Percentiles rank a stretch among this genome's conserved stretches.
Conservation (phyloP, 345 rosid species). For the Aquilaria yunnanensis region DNA sequence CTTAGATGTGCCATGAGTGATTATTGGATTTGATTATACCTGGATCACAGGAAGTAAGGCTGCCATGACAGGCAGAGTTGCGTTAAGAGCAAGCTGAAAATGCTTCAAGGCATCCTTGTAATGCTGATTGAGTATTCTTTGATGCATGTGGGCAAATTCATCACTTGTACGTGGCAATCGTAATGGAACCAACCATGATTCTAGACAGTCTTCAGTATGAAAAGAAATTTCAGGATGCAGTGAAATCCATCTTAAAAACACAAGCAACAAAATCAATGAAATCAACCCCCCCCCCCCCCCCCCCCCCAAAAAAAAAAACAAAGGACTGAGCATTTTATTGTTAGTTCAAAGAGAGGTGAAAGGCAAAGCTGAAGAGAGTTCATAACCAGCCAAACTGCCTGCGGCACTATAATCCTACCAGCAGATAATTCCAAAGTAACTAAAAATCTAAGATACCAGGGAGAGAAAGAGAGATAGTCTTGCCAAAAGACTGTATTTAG, state of each 20-base stretch:
- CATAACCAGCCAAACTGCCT: too few relatives aligned
- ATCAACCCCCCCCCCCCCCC: too few relatives aligned
- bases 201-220: slow-evolving; percentile 36
- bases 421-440: too few relatives aligned
- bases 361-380: too few relatives aligned
- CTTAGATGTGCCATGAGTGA: too few relatives aligned
- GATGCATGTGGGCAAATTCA: slow-evolving; percentile 25
- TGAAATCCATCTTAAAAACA: slow-evolving; percentile 9
- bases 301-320: too few relatives aligned
- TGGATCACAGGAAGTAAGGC: slow-evolving; percentile 79
- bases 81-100: slow-evolving; percentile 41
- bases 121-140: slow-evolving; percentile 27
- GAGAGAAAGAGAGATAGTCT: too few relatives aligned
- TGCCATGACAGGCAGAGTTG: slow-evolving; percentile 30
- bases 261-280: slow-evolving; percentile 1
- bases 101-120: slow-evolving; percentile 60
- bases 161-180: slow-evolving; percentile 37
- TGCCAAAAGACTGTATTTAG: too few relatives aligned
- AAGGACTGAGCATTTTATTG: too few relatives aligned
- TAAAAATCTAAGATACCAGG: too few relatives aligned
- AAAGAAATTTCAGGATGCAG: slow-evolving; percentile 11
- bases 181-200: slow-evolving; percentile 74
- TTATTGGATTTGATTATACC: slow-evolving; percentile 25
- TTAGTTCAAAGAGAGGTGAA: too few relatives aligned
- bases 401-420: too few relatives aligned